These are phyloP conservation scores for Blastocystis sp. DNA, from an alignment of 352 stramenopile species.

Conservation along the genomic window DNA sequence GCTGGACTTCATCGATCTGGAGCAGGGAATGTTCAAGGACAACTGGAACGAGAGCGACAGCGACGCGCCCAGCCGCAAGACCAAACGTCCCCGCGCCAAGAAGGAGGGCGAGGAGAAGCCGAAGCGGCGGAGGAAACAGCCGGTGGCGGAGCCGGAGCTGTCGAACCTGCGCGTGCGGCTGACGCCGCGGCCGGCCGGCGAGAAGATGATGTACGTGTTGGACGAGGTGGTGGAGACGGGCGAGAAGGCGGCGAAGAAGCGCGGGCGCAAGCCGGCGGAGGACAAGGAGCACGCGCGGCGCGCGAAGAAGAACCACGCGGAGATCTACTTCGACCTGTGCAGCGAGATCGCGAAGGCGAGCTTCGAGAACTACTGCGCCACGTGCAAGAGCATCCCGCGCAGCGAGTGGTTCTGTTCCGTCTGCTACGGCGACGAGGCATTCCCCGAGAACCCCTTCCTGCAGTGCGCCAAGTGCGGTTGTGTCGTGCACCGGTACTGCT, in stretches of 20 bases:
- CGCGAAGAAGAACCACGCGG: conserved; percentile 19
- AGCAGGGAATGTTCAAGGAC: conserved; percentile 8
- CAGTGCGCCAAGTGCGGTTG: conserved; percentile 40
- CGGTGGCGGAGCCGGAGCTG: not conserved
- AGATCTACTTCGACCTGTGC: conserved; percentile 63
- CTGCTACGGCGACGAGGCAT: conserved; percentile 33
- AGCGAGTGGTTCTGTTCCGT: conserved; percentile 57
- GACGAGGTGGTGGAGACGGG: conserved; percentile 18
- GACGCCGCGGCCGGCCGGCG: not conserved
- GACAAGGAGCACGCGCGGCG: conserved; percentile 7
- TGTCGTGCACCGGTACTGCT: conserved; percentile 62
- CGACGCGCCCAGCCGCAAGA: not conserved
- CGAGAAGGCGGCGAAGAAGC: conserved; percentile 3
- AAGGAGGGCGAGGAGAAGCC: conserved; percentile 52
- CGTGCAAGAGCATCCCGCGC: not conserved
- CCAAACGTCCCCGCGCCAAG: not conserved
- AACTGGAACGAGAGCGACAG: conserved; percentile 37
- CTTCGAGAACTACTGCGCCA: conserved; percentile 11
- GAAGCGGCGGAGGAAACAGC: conserved; percentile 4
- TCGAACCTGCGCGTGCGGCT: conserved; percentile 37
- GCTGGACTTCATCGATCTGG: conserved; percentile 25
- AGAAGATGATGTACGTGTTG: conserved; percentile 10
- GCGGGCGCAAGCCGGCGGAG: conserved; percentile 34
- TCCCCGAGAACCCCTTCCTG: conserved; percentile 16
- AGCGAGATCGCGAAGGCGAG: conserved; percentile 61